Percentiles rank a stretch among this genome's conserved stretches.
Conservation (phyloP, 305 asterid species). For the Fraxinus paxiana region DNA sequence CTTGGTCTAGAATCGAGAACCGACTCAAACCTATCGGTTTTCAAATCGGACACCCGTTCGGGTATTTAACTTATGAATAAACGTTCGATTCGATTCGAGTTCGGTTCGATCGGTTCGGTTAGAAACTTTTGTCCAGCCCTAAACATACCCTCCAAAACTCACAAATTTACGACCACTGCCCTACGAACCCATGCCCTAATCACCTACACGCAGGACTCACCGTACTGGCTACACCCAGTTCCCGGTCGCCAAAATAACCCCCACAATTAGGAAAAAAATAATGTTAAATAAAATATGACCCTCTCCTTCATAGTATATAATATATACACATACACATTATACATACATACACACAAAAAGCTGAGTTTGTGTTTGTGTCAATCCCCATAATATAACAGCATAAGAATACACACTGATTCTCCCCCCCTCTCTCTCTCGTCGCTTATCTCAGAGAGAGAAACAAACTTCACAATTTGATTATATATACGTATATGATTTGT, state of each 20-base stretch:
- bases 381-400: not conserved
- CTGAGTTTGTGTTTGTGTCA: not conserved
- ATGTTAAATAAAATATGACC: not conserved
- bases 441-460: not conserved
- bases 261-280: not conserved
- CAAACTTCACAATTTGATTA: slow-evolving; percentile 19
- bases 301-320: not conserved
- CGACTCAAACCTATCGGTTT: too few species aligned
- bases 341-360: not conserved
- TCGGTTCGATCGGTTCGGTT: too few species aligned
- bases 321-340: not conserved
- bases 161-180: not conserved
- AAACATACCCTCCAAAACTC: not conserved
- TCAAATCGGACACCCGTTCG: too few species aligned
- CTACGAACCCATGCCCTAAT: not conserved
- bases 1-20: too few species aligned
- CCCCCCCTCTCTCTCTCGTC: slow-evolving; percentile 17
- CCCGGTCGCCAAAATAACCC: slow-evolving; percentile 18
- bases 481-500: slow-evolving; percentile 18
- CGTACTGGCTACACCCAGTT: slow-evolving; percentile 13
- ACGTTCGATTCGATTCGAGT: too few species aligned
- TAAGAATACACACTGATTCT: slow-evolving; percentile 10
- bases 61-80: too few species aligned
- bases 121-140: too few species aligned
- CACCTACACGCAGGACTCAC: slow-evolving; percentile 19